Evolutionary conservation across 2,329 filamentous ascomycete species (phyloP).

Genomic region (Fusarium sulawesiense): DNA sequence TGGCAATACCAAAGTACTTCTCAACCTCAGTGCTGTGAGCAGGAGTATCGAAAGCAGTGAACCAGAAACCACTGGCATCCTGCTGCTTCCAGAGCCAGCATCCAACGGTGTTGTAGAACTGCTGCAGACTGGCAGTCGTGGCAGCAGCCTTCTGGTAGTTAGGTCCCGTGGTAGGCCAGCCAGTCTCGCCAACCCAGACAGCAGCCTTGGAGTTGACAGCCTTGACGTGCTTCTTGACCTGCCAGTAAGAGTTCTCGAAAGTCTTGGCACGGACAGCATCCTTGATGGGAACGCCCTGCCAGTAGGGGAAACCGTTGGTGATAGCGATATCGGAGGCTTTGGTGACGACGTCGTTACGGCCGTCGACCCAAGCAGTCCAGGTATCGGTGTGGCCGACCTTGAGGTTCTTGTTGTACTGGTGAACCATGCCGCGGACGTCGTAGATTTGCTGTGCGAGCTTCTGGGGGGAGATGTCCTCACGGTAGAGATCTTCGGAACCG

Average conservation of each 20-base stretch:
- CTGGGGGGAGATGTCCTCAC: conserved; percentile 38
- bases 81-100: conserved; percentile 40
- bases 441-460: conserved; percentile 44
- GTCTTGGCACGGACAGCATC: conserved; percentile 42
- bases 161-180: conserved; percentile 38
- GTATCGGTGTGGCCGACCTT: conserved; percentile 44
- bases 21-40: conserved; percentile 36
- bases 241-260: conserved; percentile 40
- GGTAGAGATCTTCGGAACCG: conserved; percentile 43
- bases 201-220: conserved; percentile 32
- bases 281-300: conserved; percentile 41
- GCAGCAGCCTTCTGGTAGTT: conserved; percentile 37
- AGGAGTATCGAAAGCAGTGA: conserved; percentile 41
- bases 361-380: conserved; percentile 44
- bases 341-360: conserved; percentile 41
- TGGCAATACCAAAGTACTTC: conserved; percentile 42
- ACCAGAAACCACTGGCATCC: conserved; percentile 40
- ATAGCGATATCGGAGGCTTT: conserved; percentile 41
- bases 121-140: conserved; percentile 26
- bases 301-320: conserved; percentile 44
- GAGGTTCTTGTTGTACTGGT: conserved; percentile 40
- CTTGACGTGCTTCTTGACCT: conserved; percentile 38
- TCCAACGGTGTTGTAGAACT: conserved; percentile 39
- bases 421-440: conserved; percentile 43
- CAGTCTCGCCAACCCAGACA: conserved; percentile 43